Conservation (phyloP, 164 flowering plant species). For the Magnolia kwangsiensis region DNA sequence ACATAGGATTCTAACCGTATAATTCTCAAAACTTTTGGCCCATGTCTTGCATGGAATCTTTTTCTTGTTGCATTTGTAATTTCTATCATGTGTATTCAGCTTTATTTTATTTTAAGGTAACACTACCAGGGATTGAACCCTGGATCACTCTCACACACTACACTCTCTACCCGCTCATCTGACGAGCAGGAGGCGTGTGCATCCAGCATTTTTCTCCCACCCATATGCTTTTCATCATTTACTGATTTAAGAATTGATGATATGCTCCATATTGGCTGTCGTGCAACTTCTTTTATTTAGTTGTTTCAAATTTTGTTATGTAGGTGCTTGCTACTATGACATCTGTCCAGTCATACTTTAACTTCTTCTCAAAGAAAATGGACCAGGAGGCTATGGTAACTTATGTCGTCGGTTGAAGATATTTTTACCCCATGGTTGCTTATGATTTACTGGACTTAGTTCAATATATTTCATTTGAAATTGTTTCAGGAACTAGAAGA, state of each 20-base stretch:
- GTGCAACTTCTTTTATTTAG: background rate
- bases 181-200: too few species aligned
- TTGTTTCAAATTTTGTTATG: conserved; percentile 1
- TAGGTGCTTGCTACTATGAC: conserved; percentile 74
- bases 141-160: too few species aligned
- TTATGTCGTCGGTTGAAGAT: background rate
- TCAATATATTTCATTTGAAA: conserved; percentile 1
- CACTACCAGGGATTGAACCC: too few species aligned
- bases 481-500: conserved; percentile 70
- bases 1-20: too few species aligned
- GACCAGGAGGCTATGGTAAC: conserved; percentile 59
- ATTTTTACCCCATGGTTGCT: background rate
- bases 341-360: conserved; percentile 62
- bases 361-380: conserved; percentile 53
- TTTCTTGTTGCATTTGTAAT: too few species aligned
- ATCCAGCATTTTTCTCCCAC: background rate
- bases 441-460: background rate
- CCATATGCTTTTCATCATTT: background rate
- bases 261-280: background rate
- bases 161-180: too few species aligned
- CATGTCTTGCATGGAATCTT: too few species aligned
- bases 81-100: too few species aligned
- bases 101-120: too few species aligned
- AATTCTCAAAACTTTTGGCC: too few species aligned
- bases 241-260: background rate